Evolutionary conservation across 2,329 filamentous ascomycete genomes (phyloP).

Genomic region (Scortechinia acanthostroma): DNA sequence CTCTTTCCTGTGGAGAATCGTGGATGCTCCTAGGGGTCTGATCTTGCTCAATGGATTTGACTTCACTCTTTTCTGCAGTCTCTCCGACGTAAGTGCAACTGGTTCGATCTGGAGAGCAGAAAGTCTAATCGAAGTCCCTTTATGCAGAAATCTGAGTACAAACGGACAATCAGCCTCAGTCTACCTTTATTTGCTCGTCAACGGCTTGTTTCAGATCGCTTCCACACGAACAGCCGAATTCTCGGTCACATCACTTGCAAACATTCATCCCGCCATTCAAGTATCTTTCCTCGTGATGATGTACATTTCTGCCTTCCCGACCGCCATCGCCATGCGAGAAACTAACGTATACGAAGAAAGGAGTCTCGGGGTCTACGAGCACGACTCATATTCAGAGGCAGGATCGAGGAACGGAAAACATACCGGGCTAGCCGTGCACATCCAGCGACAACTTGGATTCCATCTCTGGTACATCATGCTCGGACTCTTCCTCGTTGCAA

Average conservation of each 20-base stretch:
- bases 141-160: too few species aligned
- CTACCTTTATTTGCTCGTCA: too few species aligned
- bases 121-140: too few species aligned
- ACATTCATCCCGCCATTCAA: constrained; percentile 43
- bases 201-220: constrained; percentile 47
- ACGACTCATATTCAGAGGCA: constrained; percentile 12
- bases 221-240: constrained; percentile 37
- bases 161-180: too few species aligned
- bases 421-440: constrained; percentile 20
- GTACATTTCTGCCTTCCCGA: constrained; percentile 56
- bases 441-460: constrained; percentile 28
- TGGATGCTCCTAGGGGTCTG: too few species aligned
- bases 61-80: too few species aligned
- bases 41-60: too few species aligned
- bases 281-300: constrained; percentile 57
- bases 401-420: constrained; percentile 13
- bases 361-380: constrained; percentile 48
- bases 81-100: too few species aligned
- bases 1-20: too few species aligned
- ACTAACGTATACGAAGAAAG: constrained; percentile 56
- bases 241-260: constrained; percentile 38
- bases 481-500: constrained; percentile 21
- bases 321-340: constrained; percentile 52
- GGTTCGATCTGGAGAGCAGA: too few species aligned
- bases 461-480: constrained; percentile 31